Evolutionary conservation across 2,329 filamentous ascomycete genomes (phyloP).

Genomic region (Apiospora pterosperma): DNA sequence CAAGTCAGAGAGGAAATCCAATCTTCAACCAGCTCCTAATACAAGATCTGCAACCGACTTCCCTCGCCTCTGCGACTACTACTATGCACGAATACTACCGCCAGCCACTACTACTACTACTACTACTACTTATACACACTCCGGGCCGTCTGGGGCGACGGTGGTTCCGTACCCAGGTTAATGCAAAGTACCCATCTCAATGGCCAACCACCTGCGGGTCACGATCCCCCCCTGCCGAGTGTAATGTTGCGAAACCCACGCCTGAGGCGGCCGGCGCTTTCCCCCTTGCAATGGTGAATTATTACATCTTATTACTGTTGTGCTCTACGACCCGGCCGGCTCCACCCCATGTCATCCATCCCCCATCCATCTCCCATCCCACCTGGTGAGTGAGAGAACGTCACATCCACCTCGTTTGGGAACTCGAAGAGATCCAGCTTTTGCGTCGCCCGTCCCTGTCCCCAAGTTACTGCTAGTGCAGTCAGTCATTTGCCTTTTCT

Average conservation of each 20-base stretch:
- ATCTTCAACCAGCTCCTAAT: no score
- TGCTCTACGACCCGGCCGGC: background rate
- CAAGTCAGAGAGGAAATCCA: no score
- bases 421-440: background rate
- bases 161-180: background rate
- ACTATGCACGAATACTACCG: no score
- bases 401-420: background rate
- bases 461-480: background rate
- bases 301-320: background rate
- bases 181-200: background rate
- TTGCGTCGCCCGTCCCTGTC: background rate
- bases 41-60: no score
- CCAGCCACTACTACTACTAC: no score
- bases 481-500: background rate
- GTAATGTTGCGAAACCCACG: slow-evolving; percentile 10
- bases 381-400: background rate
- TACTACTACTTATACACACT: no score
- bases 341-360: background rate
- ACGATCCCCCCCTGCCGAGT: background rate
- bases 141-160: no score
- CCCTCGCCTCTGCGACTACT: no score
- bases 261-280: slow-evolving; percentile 6
- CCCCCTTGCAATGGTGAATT: background rate
- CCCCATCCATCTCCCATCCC: no score
- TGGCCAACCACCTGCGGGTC: background rate